Conservation (phyloP, 257 asterid genomes). For the Apocynum venetum region DNA sequence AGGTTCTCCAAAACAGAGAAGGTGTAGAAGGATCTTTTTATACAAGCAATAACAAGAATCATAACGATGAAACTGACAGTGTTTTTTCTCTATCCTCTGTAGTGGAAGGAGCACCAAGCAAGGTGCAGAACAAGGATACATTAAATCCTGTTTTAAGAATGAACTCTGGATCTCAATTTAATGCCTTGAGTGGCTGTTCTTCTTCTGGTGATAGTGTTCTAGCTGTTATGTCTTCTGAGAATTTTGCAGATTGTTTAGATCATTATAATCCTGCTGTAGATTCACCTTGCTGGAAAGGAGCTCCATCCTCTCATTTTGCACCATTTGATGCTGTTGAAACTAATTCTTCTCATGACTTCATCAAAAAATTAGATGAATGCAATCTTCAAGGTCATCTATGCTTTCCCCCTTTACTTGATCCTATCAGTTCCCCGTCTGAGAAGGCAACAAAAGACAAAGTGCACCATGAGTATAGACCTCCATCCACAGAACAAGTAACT, state of each 20-base stretch:
- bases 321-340: slow-evolving; percentile 42
- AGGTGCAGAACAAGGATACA: slow-evolving; percentile 25
- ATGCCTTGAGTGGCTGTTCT: slow-evolving; percentile 27
- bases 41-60: slow-evolving; percentile 27
- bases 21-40: slow-evolving; percentile 29
- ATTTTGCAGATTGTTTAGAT: slow-evolving; percentile 56
- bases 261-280: slow-evolving; percentile 61
- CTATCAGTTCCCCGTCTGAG: slow-evolving; percentile 27
- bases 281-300: slow-evolving; percentile 99
- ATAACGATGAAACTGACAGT: slow-evolving; percentile 31
- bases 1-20: slow-evolving; percentile 26
- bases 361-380: slow-evolving; percentile 33
- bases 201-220: slow-evolving; percentile 28
- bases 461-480: slow-evolving; percentile 26
- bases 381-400: slow-evolving; percentile 27
- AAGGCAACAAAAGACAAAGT: slow-evolving; percentile 29
- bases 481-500: slow-evolving; percentile 31
- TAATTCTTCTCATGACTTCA: slow-evolving; percentile 23
- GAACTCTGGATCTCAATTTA: slow-evolving; percentile 34
- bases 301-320: slow-evolving; percentile 54
- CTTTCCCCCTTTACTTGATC: slow-evolving; percentile 30
- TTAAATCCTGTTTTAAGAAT: slow-evolving; percentile 20
- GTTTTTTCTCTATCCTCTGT: slow-evolving; percentile 21
- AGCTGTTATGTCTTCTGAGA: slow-evolving; percentile 35
- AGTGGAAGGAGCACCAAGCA: slow-evolving; percentile 25